phyloP scores from a whole-genome alignment of 768 basidiomycete species.

The Leccinellum rugosiceps region DNA sequence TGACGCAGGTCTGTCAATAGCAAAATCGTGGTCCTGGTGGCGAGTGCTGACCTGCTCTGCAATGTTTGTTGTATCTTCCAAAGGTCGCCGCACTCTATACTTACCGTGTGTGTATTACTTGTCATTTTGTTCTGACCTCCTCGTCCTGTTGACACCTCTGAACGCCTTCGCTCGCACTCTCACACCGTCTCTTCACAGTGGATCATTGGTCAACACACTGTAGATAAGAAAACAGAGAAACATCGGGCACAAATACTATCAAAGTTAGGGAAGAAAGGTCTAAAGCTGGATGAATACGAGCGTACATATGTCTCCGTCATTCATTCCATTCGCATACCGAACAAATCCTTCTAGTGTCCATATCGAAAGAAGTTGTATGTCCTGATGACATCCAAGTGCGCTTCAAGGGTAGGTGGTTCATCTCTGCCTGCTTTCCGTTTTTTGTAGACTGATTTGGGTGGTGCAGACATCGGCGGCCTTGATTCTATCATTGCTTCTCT shows the following conservation, averaged over 20 bases:
- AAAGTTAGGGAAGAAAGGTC: conserved; percentile 63
- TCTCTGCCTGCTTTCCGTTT: neutral
- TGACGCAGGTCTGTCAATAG: conserved; percentile 44
- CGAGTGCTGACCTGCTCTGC: neutral
- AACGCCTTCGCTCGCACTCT: neutral
- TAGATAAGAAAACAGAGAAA: conserved; percentile 58
- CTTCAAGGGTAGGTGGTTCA: conserved; percentile 59
- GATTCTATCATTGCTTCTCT: conserved; percentile 87
- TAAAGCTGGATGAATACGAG: conserved; percentile 91
- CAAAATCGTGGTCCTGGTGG: neutral
- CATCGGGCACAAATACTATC: conserved; percentile 71
- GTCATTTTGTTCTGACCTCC: neutral
- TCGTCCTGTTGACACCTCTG: neutral
- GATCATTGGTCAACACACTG: conserved; percentile 52
- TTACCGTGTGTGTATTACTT: conserved; percentile 50
- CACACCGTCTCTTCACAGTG: conserved; percentile 44
- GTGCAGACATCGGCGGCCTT: conserved; percentile 84
- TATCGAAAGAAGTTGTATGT: conserved; percentile 90
- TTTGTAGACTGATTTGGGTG: neutral
- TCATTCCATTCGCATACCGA: neutral
- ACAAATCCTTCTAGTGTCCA: conserved; percentile 50
- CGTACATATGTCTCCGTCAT: conserved; percentile 43
- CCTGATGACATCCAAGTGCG: conserved; percentile 81
- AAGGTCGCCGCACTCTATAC: conserved; percentile 82
- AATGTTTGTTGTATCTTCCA: conserved; percentile 1